Base-by-base conservation (phyloP, 805 yeast species). In the Suhomyces vadensis region DNA sequence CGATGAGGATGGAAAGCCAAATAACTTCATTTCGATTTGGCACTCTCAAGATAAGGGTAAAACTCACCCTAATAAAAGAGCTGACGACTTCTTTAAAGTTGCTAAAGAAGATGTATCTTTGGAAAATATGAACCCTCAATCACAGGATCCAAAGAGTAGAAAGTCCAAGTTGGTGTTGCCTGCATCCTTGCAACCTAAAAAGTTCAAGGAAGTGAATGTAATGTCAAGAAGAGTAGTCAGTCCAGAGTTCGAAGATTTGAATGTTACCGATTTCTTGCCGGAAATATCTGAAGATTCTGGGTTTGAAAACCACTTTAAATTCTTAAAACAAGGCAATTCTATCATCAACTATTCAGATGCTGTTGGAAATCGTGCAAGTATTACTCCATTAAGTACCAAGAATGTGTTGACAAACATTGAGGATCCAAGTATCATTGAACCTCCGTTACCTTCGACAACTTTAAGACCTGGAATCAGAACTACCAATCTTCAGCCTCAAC, bases 271-370 rank as follows among this genome's bases (percentile, higher is more conserved):
- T 44, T 63, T 69, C 31, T 61, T 77, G 39, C 81, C 81, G 3
- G 77, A 77, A 47, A 39, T 75, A 21, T 69, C 78, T 1, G 67
- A 65, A 26, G 76, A 74, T 35, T 75, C 81, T 2, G 80, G 76
- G 11, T 71, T 77, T 55, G 79, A 67, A 38, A 59, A 60, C 37
- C 75, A 74, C 36, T 74, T 77, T 54, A 59, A 60, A 22, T 61
- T 61, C 14, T 63, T 73, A 42, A 53, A 53, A 31, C 47, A 48
- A 25, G 51, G 52, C 22, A 46, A 50, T 21, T 47, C 57, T 8
- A 17, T 41, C 10, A 37, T 50, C 19, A 48, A 53, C 21, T 50
- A 43, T 31, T 46, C 57, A 3, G 55, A 51, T 40, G 48, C 42
- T 20, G 21, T 47, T 8, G 58, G 56, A 13, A 44, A 58, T 38